Conservation (phyloP, 257 asterid species). For the Solanum bulbocastanum region DNA sequence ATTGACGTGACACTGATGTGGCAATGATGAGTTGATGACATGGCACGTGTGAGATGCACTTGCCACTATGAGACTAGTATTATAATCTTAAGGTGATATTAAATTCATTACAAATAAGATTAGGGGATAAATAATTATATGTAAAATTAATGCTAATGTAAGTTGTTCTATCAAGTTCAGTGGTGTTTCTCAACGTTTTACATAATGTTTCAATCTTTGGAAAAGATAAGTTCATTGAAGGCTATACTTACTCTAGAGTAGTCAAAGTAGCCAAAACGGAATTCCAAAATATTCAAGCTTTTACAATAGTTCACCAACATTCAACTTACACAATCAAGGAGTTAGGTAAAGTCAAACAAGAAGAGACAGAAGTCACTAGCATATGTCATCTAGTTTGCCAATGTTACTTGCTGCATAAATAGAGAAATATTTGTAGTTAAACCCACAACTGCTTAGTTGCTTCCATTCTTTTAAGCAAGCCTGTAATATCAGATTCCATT, state of each 20-base stretch:
- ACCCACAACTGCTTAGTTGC: slow-evolving; percentile 55
- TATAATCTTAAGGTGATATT: no score
- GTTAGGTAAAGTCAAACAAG: not conserved
- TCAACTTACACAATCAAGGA: not conserved
- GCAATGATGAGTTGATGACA: no score
- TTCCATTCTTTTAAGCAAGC: slow-evolving; percentile 90
- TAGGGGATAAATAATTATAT: no score
- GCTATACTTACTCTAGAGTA: not conserved
- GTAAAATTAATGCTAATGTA: no score
- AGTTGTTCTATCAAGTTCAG: no score
- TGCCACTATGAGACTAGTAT: no score
- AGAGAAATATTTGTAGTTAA: not conserved
- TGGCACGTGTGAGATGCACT: no score
- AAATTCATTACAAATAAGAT: no score
- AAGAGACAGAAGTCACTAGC: not conserved
- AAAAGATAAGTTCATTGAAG: not conserved
- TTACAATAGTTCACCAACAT: not conserved
- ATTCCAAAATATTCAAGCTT: not conserved
- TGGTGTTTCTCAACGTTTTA: no score
- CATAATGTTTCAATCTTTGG: not conserved
- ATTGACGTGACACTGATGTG: no score
- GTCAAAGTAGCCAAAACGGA: not conserved
- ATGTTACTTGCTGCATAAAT: not conserved
- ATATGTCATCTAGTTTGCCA: not conserved
- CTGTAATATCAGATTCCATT: slow-evolving; percentile 72